Conservation (phyloP, 768 basidiomycete species). For the Collybiopsis luxurians region DNA sequence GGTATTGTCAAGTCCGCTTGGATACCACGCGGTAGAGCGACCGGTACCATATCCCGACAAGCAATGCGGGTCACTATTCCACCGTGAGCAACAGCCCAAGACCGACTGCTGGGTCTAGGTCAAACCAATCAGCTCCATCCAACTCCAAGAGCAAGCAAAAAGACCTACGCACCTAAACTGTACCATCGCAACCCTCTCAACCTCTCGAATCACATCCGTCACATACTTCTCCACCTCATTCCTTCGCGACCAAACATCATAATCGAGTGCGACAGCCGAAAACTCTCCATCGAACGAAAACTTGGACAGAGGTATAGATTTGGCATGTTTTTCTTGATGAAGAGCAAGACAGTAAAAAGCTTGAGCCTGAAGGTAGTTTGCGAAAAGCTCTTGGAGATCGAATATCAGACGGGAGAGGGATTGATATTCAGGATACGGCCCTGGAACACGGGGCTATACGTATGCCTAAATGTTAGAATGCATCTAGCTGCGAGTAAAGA, state of each 20-base stretch:
- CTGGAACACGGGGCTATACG: not conserved
- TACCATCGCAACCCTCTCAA: not conserved
- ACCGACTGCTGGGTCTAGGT: not conserved
- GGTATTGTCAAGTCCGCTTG: not conserved
- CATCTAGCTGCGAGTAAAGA: too few species aligned
- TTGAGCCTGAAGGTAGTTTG: not conserved
- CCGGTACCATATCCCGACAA: not conserved
- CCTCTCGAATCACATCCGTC: not conserved
- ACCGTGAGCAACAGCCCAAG: not conserved
- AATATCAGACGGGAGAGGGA: not conserved
- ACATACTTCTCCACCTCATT: not conserved
- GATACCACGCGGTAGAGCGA: not conserved
- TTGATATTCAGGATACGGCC: slow-evolving; percentile 8
- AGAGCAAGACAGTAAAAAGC: not conserved
- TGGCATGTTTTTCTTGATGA: not conserved
- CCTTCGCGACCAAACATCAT: not conserved
- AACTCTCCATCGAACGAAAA: slow-evolving; percentile 7
- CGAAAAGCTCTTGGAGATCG: not conserved
- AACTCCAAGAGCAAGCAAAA: not conserved
- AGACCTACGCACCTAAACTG: not conserved
- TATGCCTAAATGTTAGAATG: too few species aligned
- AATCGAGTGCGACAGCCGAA: slow-evolving; percentile 1
- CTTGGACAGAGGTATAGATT: not conserved
- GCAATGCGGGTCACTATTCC: slow-evolving; percentile 1
- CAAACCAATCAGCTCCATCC: too few species aligned